These are phyloP conservation scores for Verbena officinalis DNA, from an alignment of 257 asterid genomes.

Conservation along the genomic window DNA sequence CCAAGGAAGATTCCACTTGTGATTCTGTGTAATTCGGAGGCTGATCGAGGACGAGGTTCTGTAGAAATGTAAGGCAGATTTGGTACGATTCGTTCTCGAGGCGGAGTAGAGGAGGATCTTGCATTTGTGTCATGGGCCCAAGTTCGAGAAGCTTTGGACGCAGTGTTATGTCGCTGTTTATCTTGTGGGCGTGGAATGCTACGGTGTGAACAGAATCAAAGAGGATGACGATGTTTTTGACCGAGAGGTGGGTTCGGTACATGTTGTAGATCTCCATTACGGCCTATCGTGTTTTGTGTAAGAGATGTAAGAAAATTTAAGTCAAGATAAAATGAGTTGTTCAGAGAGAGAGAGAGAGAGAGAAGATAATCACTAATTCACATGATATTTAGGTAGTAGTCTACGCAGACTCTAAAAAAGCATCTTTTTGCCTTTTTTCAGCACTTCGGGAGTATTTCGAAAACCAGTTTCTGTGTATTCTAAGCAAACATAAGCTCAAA, in stretches of 20 bases:
- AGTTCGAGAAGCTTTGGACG: conserved; percentile 80
- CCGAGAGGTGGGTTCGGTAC: conserved; percentile 72
- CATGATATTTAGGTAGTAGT: neutral
- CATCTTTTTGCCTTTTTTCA: too few species aligned
- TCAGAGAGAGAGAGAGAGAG: neutral
- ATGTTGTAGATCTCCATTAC: conserved; percentile 87
- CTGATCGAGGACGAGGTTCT: conserved; percentile 69
- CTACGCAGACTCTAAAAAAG: too few species aligned
- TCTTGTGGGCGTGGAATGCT: conserved; percentile 84
- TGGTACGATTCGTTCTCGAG: conserved; percentile 97
- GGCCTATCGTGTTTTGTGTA: conserved; percentile 58
- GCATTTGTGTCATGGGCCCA: conserved; percentile 89
- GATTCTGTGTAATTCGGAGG: conserved; percentile 62
- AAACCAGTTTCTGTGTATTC: too few species aligned
- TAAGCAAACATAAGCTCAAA: too few species aligned
- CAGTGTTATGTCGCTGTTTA: conserved; percentile 58
- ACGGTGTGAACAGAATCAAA: conserved; percentile 79
- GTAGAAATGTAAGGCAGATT: conserved; percentile 80
- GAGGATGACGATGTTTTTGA: conserved; percentile 61
- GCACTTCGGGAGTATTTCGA: too few species aligned
- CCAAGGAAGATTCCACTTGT: conserved; percentile 77
- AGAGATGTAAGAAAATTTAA: conserved; percentile 12
- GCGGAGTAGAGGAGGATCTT: conserved; percentile 98
- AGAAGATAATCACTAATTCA: neutral
- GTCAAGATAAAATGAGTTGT: neutral